Conservation (phyloP, 768 basidiomycete species). For the Botryobasidium botryosum region DNA sequence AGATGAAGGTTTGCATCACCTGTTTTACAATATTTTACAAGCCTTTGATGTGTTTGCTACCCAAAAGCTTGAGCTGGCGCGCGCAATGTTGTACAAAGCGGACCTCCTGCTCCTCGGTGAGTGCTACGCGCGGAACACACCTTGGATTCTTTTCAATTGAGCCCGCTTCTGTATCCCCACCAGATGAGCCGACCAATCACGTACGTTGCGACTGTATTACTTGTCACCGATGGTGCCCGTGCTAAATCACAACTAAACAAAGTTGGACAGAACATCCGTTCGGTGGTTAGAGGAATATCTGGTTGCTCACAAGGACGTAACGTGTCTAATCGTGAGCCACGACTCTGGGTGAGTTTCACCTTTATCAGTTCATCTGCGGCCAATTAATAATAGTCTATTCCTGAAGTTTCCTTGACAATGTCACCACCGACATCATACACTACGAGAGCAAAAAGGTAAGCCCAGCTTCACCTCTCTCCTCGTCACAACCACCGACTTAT, state of each 20-base stretch:
- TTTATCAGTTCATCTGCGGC: neutral
- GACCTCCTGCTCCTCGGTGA: conserved; percentile 26
- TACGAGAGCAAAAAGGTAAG: conserved; percentile 82
- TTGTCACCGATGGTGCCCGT: neutral
- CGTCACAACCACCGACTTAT: neutral
- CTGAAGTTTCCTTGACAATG: conserved; percentile 74
- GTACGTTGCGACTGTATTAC: conserved; percentile 29
- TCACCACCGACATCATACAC: conserved; percentile 94
- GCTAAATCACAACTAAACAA: neutral
- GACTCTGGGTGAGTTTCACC: conserved; percentile 67
- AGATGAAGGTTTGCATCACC: conserved; percentile 56
- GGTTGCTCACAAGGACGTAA: conserved; percentile 61
- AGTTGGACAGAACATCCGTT: conserved; percentile 44
- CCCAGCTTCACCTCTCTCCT: conserved; percentile 5
- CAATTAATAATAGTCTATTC: neutral
- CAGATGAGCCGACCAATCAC: conserved; percentile 93
- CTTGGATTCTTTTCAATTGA: neutral
- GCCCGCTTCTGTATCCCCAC: conserved; percentile 27
- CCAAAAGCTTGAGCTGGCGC: conserved; percentile 56
- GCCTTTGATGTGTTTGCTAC: neutral
- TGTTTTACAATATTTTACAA: no score
- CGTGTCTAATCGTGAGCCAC: conserved; percentile 88
- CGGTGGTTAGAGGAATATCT: conserved; percentile 87
- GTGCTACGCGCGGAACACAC: no score
- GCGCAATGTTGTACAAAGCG: conserved; percentile 92